Conservation (phyloP, 495 filamentous ascomycete genomes). For the Aspergillus wentii region DNA sequence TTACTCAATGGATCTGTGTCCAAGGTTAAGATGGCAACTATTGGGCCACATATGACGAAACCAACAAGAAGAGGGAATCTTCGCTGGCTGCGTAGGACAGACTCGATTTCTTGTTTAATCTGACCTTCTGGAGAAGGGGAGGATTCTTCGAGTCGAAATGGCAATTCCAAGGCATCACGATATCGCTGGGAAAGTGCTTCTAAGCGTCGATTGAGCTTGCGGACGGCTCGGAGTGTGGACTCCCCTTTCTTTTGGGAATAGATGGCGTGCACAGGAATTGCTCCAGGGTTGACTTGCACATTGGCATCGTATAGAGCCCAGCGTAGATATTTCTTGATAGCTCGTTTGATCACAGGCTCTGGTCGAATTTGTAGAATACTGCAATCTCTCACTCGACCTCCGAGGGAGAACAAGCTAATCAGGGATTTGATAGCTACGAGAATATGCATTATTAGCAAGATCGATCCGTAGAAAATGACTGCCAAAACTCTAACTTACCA, state of each 20-base stretch:
- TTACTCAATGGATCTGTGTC: slow-evolving; percentile 22
- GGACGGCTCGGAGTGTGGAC: slow-evolving; percentile 21
- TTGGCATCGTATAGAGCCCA: slow-evolving; percentile 39
- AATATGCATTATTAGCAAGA: slow-evolving; percentile 1
- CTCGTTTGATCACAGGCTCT: slow-evolving; percentile 25
- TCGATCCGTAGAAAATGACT: not conserved
- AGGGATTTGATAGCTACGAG: slow-evolving; percentile 34
- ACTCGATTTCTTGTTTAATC: not conserved
- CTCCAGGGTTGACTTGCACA: slow-evolving; percentile 11
- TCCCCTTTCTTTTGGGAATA: slow-evolving; percentile 25
- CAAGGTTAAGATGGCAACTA: slow-evolving; percentile 36
- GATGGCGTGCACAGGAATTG: slow-evolving; percentile 31
- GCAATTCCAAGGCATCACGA: slow-evolving; percentile 4
- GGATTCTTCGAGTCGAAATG: not conserved
- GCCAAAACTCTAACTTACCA: slow-evolving; percentile 16
- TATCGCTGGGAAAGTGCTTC: slow-evolving; percentile 23
- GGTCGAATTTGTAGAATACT: slow-evolving; percentile 17
- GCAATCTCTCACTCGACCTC: slow-evolving; percentile 37
- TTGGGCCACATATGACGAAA: slow-evolving; percentile 35
- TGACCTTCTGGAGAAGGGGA: not conserved
- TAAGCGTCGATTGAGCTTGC: slow-evolving; percentile 23
- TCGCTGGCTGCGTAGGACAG: not conserved
- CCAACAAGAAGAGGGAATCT: slow-evolving; percentile 30
- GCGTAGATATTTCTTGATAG: slow-evolving; percentile 32
- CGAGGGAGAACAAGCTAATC: slow-evolving; percentile 27